A percentile compares a stretch with the other conserved stretches of the same genome.
Conservation (phyloP, 2,329 filamentous ascomycete species). For the Clathrospora elynae region DNA sequence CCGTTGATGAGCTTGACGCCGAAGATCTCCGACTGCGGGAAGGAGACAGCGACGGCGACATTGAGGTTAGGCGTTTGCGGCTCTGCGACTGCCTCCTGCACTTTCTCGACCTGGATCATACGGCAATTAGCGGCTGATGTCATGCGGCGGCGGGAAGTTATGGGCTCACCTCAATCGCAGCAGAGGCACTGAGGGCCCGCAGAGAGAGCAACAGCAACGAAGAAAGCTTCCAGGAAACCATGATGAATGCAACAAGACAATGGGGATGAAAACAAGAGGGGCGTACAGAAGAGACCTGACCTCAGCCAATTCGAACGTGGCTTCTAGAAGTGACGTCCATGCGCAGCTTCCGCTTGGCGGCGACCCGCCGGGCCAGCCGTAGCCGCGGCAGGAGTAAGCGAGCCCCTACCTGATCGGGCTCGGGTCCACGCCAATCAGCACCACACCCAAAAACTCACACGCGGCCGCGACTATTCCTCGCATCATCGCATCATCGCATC, state of each 20-base stretch:
- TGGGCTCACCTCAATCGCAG: constrained; percentile 64
- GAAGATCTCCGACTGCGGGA: constrained; percentile 77
- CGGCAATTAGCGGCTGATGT: constrained; percentile 40
- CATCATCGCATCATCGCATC: constrained; percentile 2
- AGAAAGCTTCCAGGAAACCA: constrained; percentile 76
- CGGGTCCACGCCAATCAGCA: neutral
- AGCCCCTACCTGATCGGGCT: constrained; percentile 14
- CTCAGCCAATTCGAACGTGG: constrained; percentile 38
- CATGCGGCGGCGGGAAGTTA: constrained; percentile 35
- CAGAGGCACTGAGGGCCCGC: constrained; percentile 68
- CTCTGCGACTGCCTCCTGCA: constrained; percentile 61
- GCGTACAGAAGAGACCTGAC: constrained; percentile 5
- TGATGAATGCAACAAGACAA: constrained; percentile 49
- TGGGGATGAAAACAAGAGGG: constrained; percentile 15
- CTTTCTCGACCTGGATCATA: constrained; percentile 41
- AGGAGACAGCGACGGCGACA: constrained; percentile 62
- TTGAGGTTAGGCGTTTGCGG: constrained; percentile 64
- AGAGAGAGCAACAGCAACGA: constrained; percentile 73
- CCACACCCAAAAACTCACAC: too few species aligned
- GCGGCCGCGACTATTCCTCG: constrained; percentile 4
- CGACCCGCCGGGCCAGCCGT: constrained; percentile 9
- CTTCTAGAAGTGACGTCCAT: constrained; percentile 33
- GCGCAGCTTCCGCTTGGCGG: constrained; percentile 26
- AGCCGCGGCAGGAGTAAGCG: constrained; percentile 21
- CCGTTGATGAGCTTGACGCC: constrained; percentile 96